phyloP scores from a whole-genome alignment of 176 grass and related monocot genomes.

The Phoenix roebelenii region DNA sequence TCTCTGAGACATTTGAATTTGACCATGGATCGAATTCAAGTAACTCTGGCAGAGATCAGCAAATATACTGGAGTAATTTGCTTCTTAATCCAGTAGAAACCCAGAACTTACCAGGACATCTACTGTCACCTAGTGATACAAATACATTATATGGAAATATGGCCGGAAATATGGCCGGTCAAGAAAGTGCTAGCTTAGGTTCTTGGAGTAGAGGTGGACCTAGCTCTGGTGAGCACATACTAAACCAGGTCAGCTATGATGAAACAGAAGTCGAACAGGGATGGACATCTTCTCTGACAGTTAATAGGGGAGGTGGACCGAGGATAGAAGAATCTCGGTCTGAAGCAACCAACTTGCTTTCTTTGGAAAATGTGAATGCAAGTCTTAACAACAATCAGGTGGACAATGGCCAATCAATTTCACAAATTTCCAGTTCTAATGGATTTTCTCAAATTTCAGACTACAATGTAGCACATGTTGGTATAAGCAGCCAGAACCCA shows the following conservation, averaged over 20 bases:
- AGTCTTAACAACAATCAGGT: not conserved
- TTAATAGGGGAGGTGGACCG: not conserved
- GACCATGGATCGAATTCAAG: not conserved
- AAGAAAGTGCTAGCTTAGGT: not conserved
- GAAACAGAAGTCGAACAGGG: not conserved
- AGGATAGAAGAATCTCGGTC: not conserved
- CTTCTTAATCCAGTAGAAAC: not conserved
- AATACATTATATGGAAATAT: not conserved
- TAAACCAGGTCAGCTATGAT: not conserved
- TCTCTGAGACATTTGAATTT: slow-evolving; percentile 1
- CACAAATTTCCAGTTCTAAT: too few species aligned
- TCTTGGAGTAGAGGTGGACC: not conserved
- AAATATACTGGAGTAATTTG: not conserved
- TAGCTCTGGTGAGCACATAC: not conserved
- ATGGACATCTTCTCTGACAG: not conserved
- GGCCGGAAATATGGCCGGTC: not conserved
- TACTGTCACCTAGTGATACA: not conserved
- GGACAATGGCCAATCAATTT: not conserved
- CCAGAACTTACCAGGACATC: not conserved
- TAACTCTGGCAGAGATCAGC: not conserved
- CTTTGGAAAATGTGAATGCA: not conserved
- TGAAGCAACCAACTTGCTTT: not conserved
- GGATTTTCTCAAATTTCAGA: not conserved
- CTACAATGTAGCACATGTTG: not conserved
- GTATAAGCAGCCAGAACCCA: not conserved